phyloP scores from a whole-genome alignment of 306 rosid species.

The Vigna nakashimae region DNA sequence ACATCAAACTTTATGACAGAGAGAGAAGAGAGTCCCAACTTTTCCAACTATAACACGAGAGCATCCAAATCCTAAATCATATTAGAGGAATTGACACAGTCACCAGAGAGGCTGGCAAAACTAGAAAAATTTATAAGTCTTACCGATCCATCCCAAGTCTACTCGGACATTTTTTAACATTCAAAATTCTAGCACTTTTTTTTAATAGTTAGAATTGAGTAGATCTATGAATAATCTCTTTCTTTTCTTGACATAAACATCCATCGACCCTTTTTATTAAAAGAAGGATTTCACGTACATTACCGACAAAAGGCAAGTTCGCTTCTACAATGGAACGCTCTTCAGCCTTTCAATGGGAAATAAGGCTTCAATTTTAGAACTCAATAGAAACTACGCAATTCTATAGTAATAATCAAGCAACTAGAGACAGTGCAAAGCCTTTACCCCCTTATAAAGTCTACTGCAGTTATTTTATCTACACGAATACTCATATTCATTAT shows the following conservation, averaged over 20 bases:
- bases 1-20: not conserved
- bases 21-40: not conserved
- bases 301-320: not conserved
- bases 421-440: not conserved
- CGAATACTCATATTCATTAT: not conserved
- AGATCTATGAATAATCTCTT: not conserved
- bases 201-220: not conserved
- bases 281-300: not conserved
- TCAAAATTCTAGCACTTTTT: not conserved
- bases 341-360: not conserved
- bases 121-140: not conserved
- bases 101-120: not conserved
- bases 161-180: not conserved
- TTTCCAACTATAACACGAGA: constrained; percentile 3
- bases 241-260: not conserved
- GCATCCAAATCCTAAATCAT: constrained; percentile 6
- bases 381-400: not conserved
- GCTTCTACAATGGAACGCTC: not conserved
- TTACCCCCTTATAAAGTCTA: not conserved
- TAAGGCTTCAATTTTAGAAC: not conserved
- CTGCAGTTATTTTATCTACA: not conserved
- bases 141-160: not conserved
- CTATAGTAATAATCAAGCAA: not conserved
- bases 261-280: not conserved
- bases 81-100: not conserved